These are phyloP conservation scores for Sugiyamaella valdiviana DNA, from an alignment of 805 yeast genomes.

Conservation along the genomic window DNA sequence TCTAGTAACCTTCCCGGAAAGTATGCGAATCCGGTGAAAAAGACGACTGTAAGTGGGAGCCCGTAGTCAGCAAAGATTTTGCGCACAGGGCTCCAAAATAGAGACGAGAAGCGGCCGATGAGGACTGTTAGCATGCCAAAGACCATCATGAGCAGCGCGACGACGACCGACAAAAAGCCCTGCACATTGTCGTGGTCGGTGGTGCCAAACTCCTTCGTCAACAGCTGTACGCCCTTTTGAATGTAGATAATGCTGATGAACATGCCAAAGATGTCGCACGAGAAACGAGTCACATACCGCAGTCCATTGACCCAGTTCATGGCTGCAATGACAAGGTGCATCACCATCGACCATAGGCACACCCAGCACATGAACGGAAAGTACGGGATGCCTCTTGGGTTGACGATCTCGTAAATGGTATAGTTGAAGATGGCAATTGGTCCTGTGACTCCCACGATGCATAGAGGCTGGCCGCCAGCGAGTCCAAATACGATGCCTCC, in stretches of 20 bases:
- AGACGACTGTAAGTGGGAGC: constrained; percentile 73
- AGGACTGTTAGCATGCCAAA: constrained; percentile 60
- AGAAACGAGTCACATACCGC: constrained; percentile 67
- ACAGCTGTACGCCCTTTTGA: constrained; percentile 83
- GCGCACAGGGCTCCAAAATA: constrained; percentile 54
- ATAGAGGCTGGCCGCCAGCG: constrained; percentile 82
- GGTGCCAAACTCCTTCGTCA: constrained; percentile 58
- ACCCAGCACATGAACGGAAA: constrained; percentile 97
- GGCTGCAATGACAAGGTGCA: constrained; percentile 69
- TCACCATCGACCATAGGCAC: constrained; percentile 80
- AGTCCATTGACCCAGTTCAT: constrained; percentile 61
- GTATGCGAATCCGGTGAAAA: constrained; percentile 89
- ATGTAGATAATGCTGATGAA: constrained; percentile 84
- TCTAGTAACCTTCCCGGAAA: constrained; percentile 71
- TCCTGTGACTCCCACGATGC: constrained; percentile 96
- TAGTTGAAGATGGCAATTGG: constrained; percentile 90
- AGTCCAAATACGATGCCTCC: constrained; percentile 87
- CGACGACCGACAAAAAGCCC: constrained; percentile 70
- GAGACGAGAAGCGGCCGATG: constrained; percentile 57
- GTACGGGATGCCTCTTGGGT: constrained; percentile 45
- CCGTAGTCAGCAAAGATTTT: constrained; percentile 80
- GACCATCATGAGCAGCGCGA: constrained; percentile 68
- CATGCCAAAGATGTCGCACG: constrained; percentile 90
- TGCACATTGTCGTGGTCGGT: constrained; percentile 34
- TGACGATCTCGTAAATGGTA: constrained; percentile 71